phyloP scores from a whole-genome alignment of 2,329 filamentous ascomycete genomes.

The Periglandula ipomoeae region DNA sequence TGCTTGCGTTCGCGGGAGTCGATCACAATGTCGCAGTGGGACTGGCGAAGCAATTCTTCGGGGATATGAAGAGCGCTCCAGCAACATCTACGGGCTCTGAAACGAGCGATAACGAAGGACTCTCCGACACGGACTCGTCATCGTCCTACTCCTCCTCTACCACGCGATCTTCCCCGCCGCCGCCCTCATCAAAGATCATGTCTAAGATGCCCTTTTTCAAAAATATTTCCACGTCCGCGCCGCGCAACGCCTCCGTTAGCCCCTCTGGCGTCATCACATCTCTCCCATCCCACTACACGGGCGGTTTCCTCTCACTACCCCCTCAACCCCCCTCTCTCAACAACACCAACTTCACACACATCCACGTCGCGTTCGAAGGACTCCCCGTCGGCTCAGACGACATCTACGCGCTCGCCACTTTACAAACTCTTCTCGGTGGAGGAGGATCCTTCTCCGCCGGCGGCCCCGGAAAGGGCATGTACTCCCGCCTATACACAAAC shows the following conservation, averaged over 20 bases:
- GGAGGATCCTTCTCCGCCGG: conserved; percentile 95
- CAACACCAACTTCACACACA: conserved; percentile 75
- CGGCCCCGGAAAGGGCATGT: conserved; percentile 98
- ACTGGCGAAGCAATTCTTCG: conserved; percentile 78
- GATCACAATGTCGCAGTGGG: conserved; percentile 70
- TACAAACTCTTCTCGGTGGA: conserved; percentile 91
- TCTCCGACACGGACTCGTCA: conserved; percentile 26
- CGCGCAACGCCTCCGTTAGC: conserved; percentile 49
- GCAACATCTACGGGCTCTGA: conserved; percentile 50
- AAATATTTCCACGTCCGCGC: conserved; percentile 69
- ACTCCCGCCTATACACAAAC: conserved; percentile 93
- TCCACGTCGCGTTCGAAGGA: conserved; percentile 93
- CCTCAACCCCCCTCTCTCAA: conserved; percentile 70
- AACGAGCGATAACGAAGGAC: conserved; percentile 34
- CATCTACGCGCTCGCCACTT: conserved; percentile 90
- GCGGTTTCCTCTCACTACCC: conserved; percentile 82
- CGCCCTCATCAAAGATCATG: conserved; percentile 55
- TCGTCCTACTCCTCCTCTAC: conserved; percentile 22
- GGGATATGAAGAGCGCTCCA: conserved; percentile 60
- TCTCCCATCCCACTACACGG: conserved; percentile 74
- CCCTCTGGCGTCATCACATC: conserved; percentile 41
- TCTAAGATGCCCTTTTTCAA: conserved; percentile 87
- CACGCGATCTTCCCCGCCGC: conserved; percentile 22
- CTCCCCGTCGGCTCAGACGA: conserved; percentile 83
- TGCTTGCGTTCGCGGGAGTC: conserved; percentile 91